A percentile compares a stretch with the other conserved stretches of the same genome.
These are phyloP conservation scores for Elongisporangium prolatum DNA, from an alignment of 352 stramenopile species.

Conservation along the genomic window DNA sequence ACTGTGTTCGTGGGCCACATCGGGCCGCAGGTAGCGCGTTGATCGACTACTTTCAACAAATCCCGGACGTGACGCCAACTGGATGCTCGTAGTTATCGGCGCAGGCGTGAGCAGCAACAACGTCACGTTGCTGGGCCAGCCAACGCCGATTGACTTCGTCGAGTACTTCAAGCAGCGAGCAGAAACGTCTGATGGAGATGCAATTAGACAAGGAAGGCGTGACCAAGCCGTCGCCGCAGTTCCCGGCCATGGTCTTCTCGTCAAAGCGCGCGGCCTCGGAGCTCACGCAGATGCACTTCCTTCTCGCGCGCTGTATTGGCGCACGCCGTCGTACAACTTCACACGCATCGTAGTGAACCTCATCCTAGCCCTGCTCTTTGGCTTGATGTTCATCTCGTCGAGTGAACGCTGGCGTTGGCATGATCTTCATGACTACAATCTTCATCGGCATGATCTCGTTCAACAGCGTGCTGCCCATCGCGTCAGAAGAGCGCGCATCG, in stretches of 20 bases:
- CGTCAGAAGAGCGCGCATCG: conserved; percentile 73
- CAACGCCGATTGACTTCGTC: conserved; percentile 23
- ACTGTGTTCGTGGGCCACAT: conserved; percentile 57
- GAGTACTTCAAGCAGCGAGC: conserved; percentile 28
- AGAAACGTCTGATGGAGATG: conserved; percentile 14
- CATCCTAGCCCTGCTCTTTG: conserved; percentile 77
- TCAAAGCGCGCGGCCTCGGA: conserved; percentile 23
- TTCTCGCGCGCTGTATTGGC: conserved; percentile 69
- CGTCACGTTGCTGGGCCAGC: neutral
- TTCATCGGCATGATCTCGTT: conserved; percentile 87
- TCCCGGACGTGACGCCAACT: conserved; percentile 49
- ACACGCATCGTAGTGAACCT: conserved; percentile 58
- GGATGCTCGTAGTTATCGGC: conserved; percentile 76
- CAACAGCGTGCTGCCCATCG: conserved; percentile 71
- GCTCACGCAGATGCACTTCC: conserved; percentile 25
- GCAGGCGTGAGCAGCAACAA: conserved; percentile 25
- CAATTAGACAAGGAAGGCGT: conserved; percentile 25
- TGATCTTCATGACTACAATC: conserved; percentile 81
- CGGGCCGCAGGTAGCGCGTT: conserved; percentile 19
- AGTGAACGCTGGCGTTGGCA: conserved; percentile 51
- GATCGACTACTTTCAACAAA: conserved; percentile 46
- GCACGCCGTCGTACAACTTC: conserved; percentile 82
- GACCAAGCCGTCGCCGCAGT: conserved; percentile 15
- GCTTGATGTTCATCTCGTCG: conserved; percentile 56
- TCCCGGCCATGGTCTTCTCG: conserved; percentile 22